These are phyloP conservation scores for Rhododendron ovatum DNA, from an alignment of 148 eudicot genomes.

Conservation along the genomic window DNA sequence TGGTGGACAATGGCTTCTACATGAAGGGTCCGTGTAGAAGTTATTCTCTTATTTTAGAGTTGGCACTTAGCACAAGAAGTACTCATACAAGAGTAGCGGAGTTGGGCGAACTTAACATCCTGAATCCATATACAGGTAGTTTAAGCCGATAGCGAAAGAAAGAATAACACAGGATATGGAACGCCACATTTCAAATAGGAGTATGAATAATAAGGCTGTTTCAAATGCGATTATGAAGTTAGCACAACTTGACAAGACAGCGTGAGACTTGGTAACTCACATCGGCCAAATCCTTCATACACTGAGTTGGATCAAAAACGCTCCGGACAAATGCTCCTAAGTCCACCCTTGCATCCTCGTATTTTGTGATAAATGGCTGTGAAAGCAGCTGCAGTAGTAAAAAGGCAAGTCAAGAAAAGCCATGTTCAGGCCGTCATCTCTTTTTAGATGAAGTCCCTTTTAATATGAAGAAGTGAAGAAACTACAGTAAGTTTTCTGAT, in stretches of 20 bases:
- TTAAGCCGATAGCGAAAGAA: not conserved
- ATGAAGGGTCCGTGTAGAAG: too few species aligned
- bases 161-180: not conserved
- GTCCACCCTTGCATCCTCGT: conserved; percentile 58
- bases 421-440: not conserved
- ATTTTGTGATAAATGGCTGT: conserved; percentile 77
- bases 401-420: conserved; percentile 9
- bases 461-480: not conserved
- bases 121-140: too few species aligned
- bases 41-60: not conserved
- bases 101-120: not conserved
- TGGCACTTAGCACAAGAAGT: not conserved
- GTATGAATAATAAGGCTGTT: not conserved
- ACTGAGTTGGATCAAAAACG: conserved; percentile 81
- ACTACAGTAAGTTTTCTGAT: not conserved
- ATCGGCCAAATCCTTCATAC: conserved; percentile 90
- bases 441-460: not conserved
- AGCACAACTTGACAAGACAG: not conserved
- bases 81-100: not conserved
- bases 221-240: not conserved
- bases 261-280: conserved; percentile 36
- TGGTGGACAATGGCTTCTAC: too few species aligned
- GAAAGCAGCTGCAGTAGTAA: conserved; percentile 78
- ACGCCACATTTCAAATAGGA: not conserved
- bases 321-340: conserved; percentile 65